Percentiles rank a stretch among this genome's conserved stretches.
Evolutionary conservation across 768 basidiomycete species (phyloP).

Genomic region (Lactarius hatsudake): DNA sequence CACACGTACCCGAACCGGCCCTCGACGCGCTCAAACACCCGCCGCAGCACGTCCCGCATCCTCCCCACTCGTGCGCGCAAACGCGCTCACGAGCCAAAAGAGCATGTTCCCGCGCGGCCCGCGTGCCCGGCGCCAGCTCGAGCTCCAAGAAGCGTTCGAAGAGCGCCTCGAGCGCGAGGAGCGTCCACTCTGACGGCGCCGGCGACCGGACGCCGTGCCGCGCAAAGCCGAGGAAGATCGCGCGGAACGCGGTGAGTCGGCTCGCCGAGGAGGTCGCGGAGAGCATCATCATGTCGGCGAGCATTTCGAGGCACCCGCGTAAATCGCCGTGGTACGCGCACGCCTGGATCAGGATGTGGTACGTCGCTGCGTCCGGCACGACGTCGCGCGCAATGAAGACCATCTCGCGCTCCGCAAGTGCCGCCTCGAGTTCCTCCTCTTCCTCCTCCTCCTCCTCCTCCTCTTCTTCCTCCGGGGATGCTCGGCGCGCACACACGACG

Average conservation of each 20-base stretch:
- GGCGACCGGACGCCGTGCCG: conserved; percentile 44
- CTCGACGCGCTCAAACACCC: conserved; percentile 57
- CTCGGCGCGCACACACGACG: conserved; percentile 33
- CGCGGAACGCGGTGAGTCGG: conserved; percentile 51
- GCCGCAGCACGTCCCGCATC: conserved; percentile 50
- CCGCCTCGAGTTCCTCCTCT: conserved; percentile 35
- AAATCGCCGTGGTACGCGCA: conserved; percentile 73
- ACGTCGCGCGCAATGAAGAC: conserved; percentile 44
- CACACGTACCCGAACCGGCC: conserved; percentile 40
- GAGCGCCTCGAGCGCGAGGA: conserved; percentile 52
- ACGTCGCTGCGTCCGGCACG: conserved; percentile 64
- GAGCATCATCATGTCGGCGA: conserved; percentile 74
- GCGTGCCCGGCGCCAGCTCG: conserved; percentile 44
- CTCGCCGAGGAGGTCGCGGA: conserved; percentile 35
- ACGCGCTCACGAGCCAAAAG: conserved; percentile 69
- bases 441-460: no score
- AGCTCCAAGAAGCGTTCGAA: conserved; percentile 65
- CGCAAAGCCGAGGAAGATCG: conserved; percentile 72
- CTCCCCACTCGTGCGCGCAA: conserved; percentile 53
- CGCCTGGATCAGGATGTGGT: conserved; percentile 63
- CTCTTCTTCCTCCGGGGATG: conserved; percentile 25
- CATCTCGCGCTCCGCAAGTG: conserved; percentile 43
- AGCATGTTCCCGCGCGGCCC: conserved; percentile 47
- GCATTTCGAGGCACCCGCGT: conserved; percentile 48
- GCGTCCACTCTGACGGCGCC: conserved; percentile 45